Base-by-base conservation (phyloP, 441 rosid genomes). In the Oxalis stricta region DNA sequence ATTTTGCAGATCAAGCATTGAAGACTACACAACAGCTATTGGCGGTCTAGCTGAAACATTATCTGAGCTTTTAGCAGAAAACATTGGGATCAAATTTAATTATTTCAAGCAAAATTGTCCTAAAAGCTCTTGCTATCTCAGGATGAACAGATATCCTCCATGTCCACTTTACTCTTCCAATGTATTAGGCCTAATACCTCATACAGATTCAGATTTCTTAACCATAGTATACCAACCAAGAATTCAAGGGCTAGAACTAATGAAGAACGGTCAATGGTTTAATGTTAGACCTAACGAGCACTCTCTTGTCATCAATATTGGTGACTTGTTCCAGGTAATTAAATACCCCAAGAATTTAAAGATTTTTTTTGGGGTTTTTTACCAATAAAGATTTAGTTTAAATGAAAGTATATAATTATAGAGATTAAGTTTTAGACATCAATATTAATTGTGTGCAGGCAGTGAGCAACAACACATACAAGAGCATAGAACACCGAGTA, bases 291-390 rank as follows among this genome's bases (percentile, higher is more conserved):
- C 86, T 16, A 59, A 54, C 31, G 61, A 65, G 1, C 49, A 75
- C 5, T 72, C 73, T 33, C 58, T 78, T 12, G 50, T 66, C 5
- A 60, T 78, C 41, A 78, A 75, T 58, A 50, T 78, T 11, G 86
- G 86, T 0, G 86, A 78, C 47, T 45, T 78, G 39, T 75, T 65
- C 63, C 80, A 78, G 77, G 86, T 75, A 57, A 34, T 18, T 15
- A 16, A n/a, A n/a, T n/a, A n/a, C n/a, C n/a, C n/a, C n/a, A n/a
- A n/a, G n/a, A n/a, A n/a, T n/a, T n/a, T n/a, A n/a, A n/a, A n/a
- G n/a, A n/a, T n/a, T n/a, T n/a, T n/a, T n/a, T n/a, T n/a, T n/a
- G n/a, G n/a, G n/a, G n/a, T n/a, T n/a, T n/a, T n/a, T n/a, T n/a
- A n/a, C n/a, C n/a, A n/a, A n/a, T n/a, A n/a, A n/a, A n/a, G n/a